These are phyloP conservation scores for Peribolospora kevripleyi DNA, from an alignment of 768 basidiomycete genomes.

Conservation along the genomic window DNA sequence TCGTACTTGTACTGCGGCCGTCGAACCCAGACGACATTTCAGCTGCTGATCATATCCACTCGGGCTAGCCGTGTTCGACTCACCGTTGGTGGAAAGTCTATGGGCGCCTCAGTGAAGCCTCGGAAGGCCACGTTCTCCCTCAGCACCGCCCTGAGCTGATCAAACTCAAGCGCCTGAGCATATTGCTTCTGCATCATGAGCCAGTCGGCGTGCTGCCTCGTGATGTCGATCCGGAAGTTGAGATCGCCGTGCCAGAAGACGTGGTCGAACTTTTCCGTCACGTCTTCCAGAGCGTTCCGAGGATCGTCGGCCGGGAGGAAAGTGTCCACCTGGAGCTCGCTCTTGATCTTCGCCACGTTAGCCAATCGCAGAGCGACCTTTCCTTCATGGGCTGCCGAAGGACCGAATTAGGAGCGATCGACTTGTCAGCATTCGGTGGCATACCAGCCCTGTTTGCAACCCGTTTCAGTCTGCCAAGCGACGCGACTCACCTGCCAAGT, in stretches of 20 bases:
- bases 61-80: too few relatives aligned
- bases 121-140: conserved; percentile 33
- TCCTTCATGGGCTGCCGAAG: conserved; percentile 32
- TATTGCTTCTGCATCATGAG: conserved; percentile 65
- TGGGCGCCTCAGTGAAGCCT: conserved; percentile 56
- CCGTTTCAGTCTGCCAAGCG: conserved; percentile 20
- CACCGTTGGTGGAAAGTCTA: conserved; percentile 59
- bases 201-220: conserved; percentile 85
- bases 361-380: conserved; percentile 53
- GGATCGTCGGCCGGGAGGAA: conserved; percentile 27
- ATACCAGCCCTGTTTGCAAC: too few relatives aligned
- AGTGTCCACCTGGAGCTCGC: conserved; percentile 53
- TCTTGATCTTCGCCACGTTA: conserved; percentile 75
- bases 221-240: conserved; percentile 72
- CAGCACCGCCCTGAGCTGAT: conserved; percentile 65
- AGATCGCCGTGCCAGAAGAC: conserved; percentile 75
- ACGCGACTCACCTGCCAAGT: conserved; percentile 39
- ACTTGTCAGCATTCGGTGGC: background rate
- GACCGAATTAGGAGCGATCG: background rate
- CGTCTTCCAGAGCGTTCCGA: conserved; percentile 25
- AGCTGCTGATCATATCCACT: background rate
- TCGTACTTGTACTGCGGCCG: background rate
- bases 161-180: conserved; percentile 61
- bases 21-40: background rate
- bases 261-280: conserved; percentile 71